phyloP scores from a whole-genome alignment of 2,329 filamentous ascomycete genomes.

The Ophiosphaerella herpotricha region DNA sequence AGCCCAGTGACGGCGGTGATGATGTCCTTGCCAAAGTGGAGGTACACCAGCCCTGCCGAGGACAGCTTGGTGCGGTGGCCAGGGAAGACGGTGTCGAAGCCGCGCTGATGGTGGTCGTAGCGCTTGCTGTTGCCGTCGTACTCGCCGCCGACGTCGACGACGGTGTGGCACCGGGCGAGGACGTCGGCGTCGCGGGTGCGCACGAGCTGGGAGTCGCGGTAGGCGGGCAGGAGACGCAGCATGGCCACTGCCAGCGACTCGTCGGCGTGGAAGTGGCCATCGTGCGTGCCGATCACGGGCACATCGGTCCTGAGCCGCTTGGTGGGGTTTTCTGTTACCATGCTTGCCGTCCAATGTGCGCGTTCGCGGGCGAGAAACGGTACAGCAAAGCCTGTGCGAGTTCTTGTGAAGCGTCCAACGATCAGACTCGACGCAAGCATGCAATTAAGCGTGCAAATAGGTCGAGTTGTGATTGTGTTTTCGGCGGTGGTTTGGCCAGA shows the following conservation, averaged over 20 bases:
- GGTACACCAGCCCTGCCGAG: constrained; percentile 89
- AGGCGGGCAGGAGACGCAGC: constrained; percentile 84
- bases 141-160: constrained; percentile 96
- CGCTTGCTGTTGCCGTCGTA: constrained; percentile 78
- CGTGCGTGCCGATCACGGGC: constrained; percentile 86
- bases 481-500: too few species aligned
- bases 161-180: constrained; percentile 84
- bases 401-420: constrained; percentile 1
- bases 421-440: constrained; percentile 20
- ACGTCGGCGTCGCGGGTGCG: constrained; percentile 83
- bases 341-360: constrained; percentile 14
- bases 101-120: constrained; percentile 97
- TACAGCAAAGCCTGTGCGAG: not conserved
- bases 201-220: constrained; percentile 73
- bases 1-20: constrained; percentile 70
- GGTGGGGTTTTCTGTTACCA: constrained; percentile 51
- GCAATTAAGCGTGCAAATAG: constrained; percentile 5
- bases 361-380: not conserved
- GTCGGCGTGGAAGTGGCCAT: constrained; percentile 98
- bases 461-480: too few species aligned
- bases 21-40: constrained; percentile 90
- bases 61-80: constrained; percentile 85
- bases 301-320: constrained; percentile 82
- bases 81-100: constrained; percentile 85
- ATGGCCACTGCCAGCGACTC: constrained; percentile 97